Evolutionary conservation across 345 rosid species (phyloP).

Genomic region (Gossypium australe): DNA sequence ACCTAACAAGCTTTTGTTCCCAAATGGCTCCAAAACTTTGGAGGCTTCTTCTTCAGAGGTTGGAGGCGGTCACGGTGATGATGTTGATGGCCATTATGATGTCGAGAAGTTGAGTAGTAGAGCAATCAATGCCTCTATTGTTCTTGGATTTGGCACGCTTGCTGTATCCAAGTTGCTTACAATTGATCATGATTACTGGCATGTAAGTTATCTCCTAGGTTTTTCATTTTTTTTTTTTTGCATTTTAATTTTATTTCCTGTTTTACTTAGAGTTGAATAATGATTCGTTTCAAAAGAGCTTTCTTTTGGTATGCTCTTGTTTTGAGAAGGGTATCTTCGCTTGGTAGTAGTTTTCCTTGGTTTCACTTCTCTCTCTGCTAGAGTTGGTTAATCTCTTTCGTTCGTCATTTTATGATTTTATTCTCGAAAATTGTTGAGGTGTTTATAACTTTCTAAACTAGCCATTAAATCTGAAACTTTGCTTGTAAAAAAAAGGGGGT

Average conservation of each 20-base stretch:
- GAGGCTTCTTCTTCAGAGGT: slow-evolving; percentile 23
- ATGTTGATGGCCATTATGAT: slow-evolving; percentile 20
- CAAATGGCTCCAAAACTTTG: slow-evolving; percentile 26
- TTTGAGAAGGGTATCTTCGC: not conserved
- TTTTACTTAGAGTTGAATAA: not conserved
- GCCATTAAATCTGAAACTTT: not conserved
- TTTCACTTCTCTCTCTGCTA: not conserved
- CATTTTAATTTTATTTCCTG: not conserved
- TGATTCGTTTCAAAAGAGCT: not conserved
- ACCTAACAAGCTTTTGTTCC: slow-evolving; percentile 11
- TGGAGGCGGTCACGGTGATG: slow-evolving; percentile 7
- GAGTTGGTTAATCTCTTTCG: not conserved
- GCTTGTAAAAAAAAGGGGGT: not conserved
- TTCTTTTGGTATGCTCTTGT: not conserved
- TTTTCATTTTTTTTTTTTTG: not conserved
- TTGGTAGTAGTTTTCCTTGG: not conserved
- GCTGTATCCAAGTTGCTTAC: slow-evolving; percentile 70
- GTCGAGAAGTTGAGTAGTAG: slow-evolving; percentile 39
- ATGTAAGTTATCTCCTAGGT: slow-evolving; percentile 46
- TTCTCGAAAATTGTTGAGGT: not conserved
- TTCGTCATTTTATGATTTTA: not conserved
- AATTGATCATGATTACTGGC: slow-evolving; percentile 93
- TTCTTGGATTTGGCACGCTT: slow-evolving; percentile 73
- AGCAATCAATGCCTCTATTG: slow-evolving; percentile 69
- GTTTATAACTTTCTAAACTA: slow-evolving; percentile 3